Conservation (phyloP, 768 basidiomycete genomes). For the Scleroderma citrinum region DNA sequence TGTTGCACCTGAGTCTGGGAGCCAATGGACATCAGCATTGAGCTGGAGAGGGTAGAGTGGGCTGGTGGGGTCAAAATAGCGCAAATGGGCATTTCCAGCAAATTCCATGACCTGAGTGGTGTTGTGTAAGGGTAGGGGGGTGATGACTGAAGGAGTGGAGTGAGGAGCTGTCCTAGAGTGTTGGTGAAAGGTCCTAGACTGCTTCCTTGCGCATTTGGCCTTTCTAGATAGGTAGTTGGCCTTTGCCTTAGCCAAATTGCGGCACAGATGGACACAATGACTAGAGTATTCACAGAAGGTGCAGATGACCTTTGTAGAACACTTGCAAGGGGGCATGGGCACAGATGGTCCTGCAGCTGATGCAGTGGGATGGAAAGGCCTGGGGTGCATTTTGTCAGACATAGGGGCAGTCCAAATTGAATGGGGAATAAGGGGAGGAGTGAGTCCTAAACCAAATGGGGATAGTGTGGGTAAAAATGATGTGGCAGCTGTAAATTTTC, state of each 20-base stretch:
- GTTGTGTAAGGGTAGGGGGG: neutral
- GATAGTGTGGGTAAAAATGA: too few relatives aligned
- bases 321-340: neutral
- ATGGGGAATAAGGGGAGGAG: too few relatives aligned
- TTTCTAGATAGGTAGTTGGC: neutral
- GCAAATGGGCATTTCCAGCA: conserved; percentile 7
- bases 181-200: too few relatives aligned
- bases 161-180: too few relatives aligned
- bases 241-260: neutral
- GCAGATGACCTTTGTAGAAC: neutral
- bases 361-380: too few relatives aligned
- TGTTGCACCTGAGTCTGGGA: conserved; percentile 28
- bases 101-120: neutral
- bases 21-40: conserved; percentile 17
- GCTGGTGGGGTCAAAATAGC: neutral
- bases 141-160: too few relatives aligned
- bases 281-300: neutral
- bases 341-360: too few relatives aligned
- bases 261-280: neutral
- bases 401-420: too few relatives aligned
- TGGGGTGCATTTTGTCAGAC: too few relatives aligned
- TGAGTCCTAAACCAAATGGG: too few relatives aligned
- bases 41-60: neutral
- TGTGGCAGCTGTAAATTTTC: too few relatives aligned
- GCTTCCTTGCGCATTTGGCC: neutral